Evolutionary conservation across 2,329 filamentous ascomycete species (phyloP), one percentile per base, ranked within the genome.

Genomic region (Byssochlamys sp.): DNA sequence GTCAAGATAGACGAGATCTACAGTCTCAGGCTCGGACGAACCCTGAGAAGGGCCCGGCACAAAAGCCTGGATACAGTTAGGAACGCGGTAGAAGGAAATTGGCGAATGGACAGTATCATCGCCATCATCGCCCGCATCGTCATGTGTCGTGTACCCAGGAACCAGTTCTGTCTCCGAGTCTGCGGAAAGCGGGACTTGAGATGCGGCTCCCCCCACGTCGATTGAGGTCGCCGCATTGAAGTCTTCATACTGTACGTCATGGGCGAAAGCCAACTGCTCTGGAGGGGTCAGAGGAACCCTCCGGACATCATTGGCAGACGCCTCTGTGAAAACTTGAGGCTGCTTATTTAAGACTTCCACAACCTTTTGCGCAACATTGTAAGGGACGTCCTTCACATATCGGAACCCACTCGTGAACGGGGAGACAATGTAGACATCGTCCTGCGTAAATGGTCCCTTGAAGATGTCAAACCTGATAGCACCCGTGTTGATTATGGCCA

Each of bases 381-480:
- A 95, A 0, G 91, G 89, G 3, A 99, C 88, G 64, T 95, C 84
- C 55, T 87, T 85, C 55, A 96, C 79, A 63, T 85, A 90, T 27
- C 81, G 79, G 71, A 96, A 88, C 1, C 82, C 83, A 71, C 87
- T 95, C 1, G 84, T 84, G 70, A 99, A 99, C 0, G 94, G 94
- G 7, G 89, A 95, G 28, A 97, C 81, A 45, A 92, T 86, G 69
- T 85, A 97, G 0, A 88, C 90, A 3, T 86, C 87, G 70, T 99
- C 94, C 45, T 85, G 84, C 0, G 94, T 97, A 68, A 97, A 97
- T 0, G 86, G 79, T 0, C 94, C 94, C 71, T 92, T 85, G 79
- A 96, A 95, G 60, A 99, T 89, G 71, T 99, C 94, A 72, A 97
- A 99, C 51, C 94, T 88, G 63, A 99, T 85, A 2, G 89, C 89